A percentile compares a stretch with the other conserved stretches of the same genome.
phyloP scores from a whole-genome alignment of 352 stramenopile genomes.

The Globisporangium acanthophoron region DNA sequence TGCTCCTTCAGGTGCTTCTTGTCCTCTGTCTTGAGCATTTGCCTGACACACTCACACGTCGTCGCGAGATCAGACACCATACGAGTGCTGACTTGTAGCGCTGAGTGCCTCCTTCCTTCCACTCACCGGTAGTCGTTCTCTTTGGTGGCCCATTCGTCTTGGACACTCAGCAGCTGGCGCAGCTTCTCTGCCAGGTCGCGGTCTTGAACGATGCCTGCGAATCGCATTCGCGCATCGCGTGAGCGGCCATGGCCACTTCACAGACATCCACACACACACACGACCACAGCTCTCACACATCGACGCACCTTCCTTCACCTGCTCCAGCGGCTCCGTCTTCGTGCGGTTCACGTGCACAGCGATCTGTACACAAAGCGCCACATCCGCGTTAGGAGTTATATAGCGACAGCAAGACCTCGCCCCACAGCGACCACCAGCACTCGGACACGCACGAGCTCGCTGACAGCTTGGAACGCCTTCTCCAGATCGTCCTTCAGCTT shows the following conservation, averaged over 20 bases:
- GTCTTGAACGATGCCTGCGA: slow-evolving; percentile 23
- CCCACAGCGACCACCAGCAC: neutral
- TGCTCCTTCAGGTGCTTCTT: slow-evolving; percentile 80
- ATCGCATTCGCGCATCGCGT: neutral
- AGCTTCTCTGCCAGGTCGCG: slow-evolving; percentile 43
- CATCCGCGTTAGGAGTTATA: neutral
- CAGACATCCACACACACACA: neutral
- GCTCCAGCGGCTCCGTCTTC: slow-evolving; percentile 30
- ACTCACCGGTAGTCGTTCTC: slow-evolving; percentile 81
- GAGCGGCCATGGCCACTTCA: neutral
- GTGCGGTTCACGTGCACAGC: slow-evolving; percentile 27
- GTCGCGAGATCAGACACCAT: neutral
- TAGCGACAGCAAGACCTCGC: neutral
- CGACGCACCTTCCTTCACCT: slow-evolving; percentile 51
- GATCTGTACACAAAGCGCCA: slow-evolving; percentile 20
- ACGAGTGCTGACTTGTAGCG: neutral
- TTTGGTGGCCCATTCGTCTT: slow-evolving; percentile 80
- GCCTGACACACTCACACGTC: slow-evolving; percentile 20
- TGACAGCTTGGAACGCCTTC: slow-evolving; percentile 24
- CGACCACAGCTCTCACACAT: neutral
- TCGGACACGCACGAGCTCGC: slow-evolving; percentile 15
- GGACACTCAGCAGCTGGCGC: slow-evolving; percentile 39
- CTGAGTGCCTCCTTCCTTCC: neutral
- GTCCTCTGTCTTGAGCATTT: slow-evolving; percentile 88
- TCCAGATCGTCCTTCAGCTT: slow-evolving; percentile 59